Evolutionary conservation across 371 early-diverging fungal genomes (phyloP).

Genomic region (Mucor ambiguus): DNA sequence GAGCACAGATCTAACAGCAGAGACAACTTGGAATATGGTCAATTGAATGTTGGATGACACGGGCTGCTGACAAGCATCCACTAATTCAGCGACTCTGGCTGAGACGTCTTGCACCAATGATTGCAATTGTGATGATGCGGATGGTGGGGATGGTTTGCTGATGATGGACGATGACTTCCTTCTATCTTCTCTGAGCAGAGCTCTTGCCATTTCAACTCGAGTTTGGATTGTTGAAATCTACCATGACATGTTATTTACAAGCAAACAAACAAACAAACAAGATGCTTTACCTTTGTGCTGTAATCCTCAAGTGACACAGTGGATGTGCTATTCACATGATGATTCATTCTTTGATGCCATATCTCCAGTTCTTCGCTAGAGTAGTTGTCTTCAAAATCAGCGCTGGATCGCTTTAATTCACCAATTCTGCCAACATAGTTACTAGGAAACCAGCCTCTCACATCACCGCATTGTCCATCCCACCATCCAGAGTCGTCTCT

Average conservation of each 20-base stretch:
- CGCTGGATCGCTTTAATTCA: constrained; percentile 34
- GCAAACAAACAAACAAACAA: neutral
- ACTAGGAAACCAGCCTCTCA: constrained; percentile 57
- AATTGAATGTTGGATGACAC: constrained; percentile 24
- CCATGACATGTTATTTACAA: neutral
- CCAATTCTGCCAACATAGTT: constrained; percentile 54
- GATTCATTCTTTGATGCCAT: constrained; percentile 30
- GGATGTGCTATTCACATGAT: constrained; percentile 1
- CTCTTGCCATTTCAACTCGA: constrained; percentile 37
- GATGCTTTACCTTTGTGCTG: constrained; percentile 11
- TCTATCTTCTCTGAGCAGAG: constrained; percentile 34
- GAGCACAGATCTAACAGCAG: constrained; percentile 41
- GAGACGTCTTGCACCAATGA: constrained; percentile 4
- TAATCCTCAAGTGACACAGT: constrained; percentile 11
- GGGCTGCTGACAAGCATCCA: constrained; percentile 26
- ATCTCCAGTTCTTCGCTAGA: constrained; percentile 33
- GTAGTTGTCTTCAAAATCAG: constrained; percentile 44
- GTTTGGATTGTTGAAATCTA: constrained; percentile 17
- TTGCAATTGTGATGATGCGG: neutral
- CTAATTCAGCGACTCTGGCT: constrained; percentile 26
- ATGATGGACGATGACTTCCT: constrained; percentile 12
- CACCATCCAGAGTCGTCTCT: constrained; percentile 57
- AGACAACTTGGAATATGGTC: constrained; percentile 37
- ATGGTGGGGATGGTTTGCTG: constrained; percentile 6
- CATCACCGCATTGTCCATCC: constrained; percentile 51